phyloP scores from a whole-genome alignment of 441 rosid species.

The Syzygium syzygioides region DNA sequence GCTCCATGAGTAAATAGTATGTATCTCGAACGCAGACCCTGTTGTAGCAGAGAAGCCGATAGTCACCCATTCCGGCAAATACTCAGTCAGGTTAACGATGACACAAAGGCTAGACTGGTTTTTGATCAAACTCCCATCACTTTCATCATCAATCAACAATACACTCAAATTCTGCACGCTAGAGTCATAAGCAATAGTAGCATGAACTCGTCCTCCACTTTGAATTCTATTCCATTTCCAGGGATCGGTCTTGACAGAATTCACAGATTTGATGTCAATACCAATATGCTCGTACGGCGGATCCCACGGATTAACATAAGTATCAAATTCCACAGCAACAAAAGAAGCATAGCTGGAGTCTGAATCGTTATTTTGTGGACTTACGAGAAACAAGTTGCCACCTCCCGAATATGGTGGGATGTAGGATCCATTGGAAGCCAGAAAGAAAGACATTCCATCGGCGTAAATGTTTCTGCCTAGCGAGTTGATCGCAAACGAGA shows the following conservation, averaged over 20 bases:
- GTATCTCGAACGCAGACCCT: background rate
- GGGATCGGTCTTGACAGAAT: background rate
- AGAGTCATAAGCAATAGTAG: background rate
- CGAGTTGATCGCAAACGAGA: background rate
- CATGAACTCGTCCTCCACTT: background rate
- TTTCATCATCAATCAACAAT: background rate
- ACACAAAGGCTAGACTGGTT: background rate
- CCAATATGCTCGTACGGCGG: background rate
- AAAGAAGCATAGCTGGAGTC: background rate
- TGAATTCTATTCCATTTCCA: background rate
- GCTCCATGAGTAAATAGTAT: background rate
- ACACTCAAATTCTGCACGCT: background rate
- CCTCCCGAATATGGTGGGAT: background rate
- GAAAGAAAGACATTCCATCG: conserved; percentile 2
- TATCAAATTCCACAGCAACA: background rate
- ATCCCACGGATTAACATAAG: background rate
- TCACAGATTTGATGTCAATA: background rate
- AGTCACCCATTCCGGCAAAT: background rate
- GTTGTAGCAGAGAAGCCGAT: background rate
- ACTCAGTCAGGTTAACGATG: background rate
- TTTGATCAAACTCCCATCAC: background rate
- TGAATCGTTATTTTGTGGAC: background rate
- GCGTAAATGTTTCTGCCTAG: accelerated
- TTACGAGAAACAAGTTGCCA: background rate
- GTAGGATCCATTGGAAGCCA: background rate